Evolutionary conservation across 176 grass and related monocot species (phyloP), one percentile per base, ranked within the genome.

Genomic region (Themeda triandra): DNA sequence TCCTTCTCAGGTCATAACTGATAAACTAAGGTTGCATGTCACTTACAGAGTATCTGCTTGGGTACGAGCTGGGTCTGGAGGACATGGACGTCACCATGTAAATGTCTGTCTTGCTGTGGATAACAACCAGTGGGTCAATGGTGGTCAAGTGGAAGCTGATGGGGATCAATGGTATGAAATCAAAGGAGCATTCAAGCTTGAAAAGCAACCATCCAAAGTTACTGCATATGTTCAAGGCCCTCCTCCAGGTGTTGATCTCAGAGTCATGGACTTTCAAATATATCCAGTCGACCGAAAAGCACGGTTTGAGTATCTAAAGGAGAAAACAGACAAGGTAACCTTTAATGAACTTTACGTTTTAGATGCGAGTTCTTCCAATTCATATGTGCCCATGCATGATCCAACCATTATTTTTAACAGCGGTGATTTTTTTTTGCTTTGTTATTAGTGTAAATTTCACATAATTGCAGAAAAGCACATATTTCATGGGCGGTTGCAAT

Each of bases 1-100:
- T 19, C 96, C 96, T 70, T 99, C 96, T 69, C 96, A 99, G 85
- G 81, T 83, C 68, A 94, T 99, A 84, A 99, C 91, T 35, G 87
- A 92, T 81, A 95, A 89, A 75, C 84, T 99, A 77, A 92, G 70
- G 85, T 82, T 93, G 75, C 91, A 96, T 58, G 70, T 93, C 18
- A 99, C 91, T 10, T 99, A 96, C 86, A 87, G 77, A 87, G 93
- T 99, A 33, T 88, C 89, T 71, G 89, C 91, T 80, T 99, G 91
- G 96, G 93, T 95, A 80, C 88, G 89, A 46, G 85, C 89, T 82
- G 96, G 96, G 6, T 70, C 87, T 65, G 85, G 80, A 79, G 85
- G 87, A 69, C 77, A 76, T 79, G 86, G 65, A 24, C 82, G 75
- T 79, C 88, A 99, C 84, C 85, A 94, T 62, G 91, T 99, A 64